A percentile compares a stretch with the other conserved stretches of the same genome.
Conservation (phyloP, 2,329 filamentous ascomycete genomes). For the Whalleya microplaca region DNA sequence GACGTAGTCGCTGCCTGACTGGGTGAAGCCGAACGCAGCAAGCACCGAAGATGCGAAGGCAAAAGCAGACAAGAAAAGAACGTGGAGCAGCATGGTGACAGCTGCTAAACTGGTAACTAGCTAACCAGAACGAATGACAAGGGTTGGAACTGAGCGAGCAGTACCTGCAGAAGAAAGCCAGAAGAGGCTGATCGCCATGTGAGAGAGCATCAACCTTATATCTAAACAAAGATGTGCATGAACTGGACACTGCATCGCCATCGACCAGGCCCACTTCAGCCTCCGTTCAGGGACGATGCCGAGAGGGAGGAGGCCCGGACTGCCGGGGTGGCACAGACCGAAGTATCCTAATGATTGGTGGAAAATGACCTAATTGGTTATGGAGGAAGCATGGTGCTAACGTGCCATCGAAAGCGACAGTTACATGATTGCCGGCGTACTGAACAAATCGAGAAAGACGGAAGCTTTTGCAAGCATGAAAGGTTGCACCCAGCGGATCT, state of each 20-base stretch:
- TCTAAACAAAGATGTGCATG: background rate
- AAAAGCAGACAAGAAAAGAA: conserved; percentile 27
- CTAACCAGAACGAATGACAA: background rate
- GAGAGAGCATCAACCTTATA: background rate
- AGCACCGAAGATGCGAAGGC: conserved; percentile 33
- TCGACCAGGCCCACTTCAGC: background rate
- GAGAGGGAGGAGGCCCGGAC: background rate
- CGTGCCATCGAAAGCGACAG: background rate
- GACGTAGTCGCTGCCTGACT: conserved; percentile 41
- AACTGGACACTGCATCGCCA: background rate
- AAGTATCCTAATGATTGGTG: background rate
- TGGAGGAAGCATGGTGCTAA: background rate
- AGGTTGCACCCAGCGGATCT: background rate
- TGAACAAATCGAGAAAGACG: background rate
- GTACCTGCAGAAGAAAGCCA: background rate
- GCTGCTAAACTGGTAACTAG: background rate
- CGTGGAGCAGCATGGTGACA: conserved; percentile 30
- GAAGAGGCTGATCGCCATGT: background rate
- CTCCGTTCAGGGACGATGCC: too few relatives aligned
- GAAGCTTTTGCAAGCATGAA: background rate
- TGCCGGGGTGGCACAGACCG: background rate
- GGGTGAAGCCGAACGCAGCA: conserved; percentile 39
- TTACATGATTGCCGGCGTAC: background rate
- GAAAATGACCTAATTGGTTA: background rate
- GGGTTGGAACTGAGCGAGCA: background rate